Evolutionary conservation across 306 rosid genomes (phyloP).

Genomic region (Parietaria judaica): DNA sequence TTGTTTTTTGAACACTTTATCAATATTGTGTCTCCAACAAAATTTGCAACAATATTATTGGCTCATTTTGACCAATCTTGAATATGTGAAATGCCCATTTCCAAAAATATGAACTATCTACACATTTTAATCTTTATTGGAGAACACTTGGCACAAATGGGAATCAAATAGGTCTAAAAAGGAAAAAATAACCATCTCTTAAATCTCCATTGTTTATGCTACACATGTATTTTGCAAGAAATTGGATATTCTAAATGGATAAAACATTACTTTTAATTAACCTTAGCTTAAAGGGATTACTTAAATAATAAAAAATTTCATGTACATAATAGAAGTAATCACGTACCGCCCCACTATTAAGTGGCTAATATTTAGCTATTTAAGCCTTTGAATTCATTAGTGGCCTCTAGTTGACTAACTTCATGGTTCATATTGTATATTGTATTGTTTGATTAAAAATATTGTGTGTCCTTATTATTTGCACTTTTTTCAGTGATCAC

Average conservation of each 20-base stretch:
- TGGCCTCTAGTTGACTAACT: conserved; percentile 34
- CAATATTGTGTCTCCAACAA: conserved; percentile 6
- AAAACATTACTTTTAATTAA: not conserved
- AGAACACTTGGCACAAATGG: conserved; percentile 3
- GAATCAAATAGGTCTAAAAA: not conserved
- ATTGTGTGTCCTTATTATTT: no score
- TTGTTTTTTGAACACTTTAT: conserved; percentile 20
- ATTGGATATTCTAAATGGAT: not conserved
- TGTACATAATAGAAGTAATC: conserved; percentile 4
- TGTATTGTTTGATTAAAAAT: not conserved
- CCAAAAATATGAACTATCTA: not conserved
- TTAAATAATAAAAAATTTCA: no score
- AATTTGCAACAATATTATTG: conserved; percentile 21
- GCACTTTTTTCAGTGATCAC: no score
- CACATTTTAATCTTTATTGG: conserved; percentile 7
- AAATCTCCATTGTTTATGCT: not conserved
- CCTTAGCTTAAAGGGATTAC: no score
- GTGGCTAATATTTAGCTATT: conserved; percentile 17
- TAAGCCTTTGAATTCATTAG: conserved; percentile 7
- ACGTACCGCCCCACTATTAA: conserved; percentile 42
- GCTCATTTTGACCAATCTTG: conserved; percentile 29
- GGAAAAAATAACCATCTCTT: conserved; percentile 10
- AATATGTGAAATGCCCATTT: conserved; percentile 4
- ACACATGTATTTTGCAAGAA: not conserved
- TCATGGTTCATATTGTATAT: not conserved